Conservation (phyloP, 441 rosid species). For the Populus tomentosa region DNA sequence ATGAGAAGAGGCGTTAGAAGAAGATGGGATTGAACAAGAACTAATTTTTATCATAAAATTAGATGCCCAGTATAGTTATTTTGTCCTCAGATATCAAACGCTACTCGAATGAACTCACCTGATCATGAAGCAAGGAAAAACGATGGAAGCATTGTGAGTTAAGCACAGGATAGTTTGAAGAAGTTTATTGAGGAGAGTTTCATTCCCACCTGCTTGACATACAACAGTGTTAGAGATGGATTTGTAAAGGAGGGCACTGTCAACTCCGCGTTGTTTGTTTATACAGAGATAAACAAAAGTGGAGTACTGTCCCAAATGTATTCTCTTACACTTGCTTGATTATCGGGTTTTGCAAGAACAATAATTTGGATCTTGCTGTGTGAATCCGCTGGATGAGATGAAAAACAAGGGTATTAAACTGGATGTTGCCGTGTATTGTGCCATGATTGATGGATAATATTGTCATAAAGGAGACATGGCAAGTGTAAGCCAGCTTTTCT, state of each 20-base stretch:
- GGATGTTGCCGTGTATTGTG: conserved; percentile 47
- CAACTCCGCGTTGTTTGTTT: conserved; percentile 38
- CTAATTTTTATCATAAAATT: too few relatives aligned
- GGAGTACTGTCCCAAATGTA: conserved; percentile 44
- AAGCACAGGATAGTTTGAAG: conserved; percentile 43
- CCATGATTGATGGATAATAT: conserved; percentile 53
- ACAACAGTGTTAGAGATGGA: conserved; percentile 57
- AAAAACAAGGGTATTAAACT: conserved; percentile 41
- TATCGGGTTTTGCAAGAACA: conserved; percentile 45
- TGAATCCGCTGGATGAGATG: conserved; percentile 40
- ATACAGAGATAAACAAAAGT: conserved; percentile 45
- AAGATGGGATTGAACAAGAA: too few relatives aligned
- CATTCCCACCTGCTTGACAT: conserved; percentile 41
- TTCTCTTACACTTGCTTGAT: conserved; percentile 52
- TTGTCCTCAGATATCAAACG: too few relatives aligned
- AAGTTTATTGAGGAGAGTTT: conserved; percentile 36
- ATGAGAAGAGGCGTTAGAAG: too few relatives aligned
- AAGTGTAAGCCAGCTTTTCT: conserved; percentile 41
- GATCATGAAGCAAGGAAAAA: conserved; percentile 43
- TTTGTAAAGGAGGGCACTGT: conserved; percentile 46
- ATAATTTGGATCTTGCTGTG: conserved; percentile 47
- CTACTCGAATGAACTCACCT: conserved; percentile 17
- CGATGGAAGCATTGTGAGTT: conserved; percentile 51
- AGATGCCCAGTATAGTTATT: not conserved
- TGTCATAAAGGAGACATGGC: conserved; percentile 49